Conservation (phyloP, 2,329 filamentous ascomycete species). For the Ophiostoma sp. region DNA sequence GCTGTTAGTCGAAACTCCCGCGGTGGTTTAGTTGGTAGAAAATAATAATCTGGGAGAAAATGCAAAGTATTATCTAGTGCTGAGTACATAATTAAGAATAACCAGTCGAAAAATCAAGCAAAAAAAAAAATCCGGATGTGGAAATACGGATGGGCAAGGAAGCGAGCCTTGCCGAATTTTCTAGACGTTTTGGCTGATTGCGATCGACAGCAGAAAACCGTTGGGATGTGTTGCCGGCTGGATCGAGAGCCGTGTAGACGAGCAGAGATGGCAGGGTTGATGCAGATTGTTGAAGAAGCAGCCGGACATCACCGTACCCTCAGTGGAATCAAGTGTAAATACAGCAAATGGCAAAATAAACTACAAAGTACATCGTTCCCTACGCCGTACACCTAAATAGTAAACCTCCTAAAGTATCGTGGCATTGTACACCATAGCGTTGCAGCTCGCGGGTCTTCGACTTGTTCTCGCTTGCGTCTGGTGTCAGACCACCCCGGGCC, state of each 20-base stretch:
- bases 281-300: background rate
- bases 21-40: background rate
- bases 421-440: background rate
- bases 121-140: background rate
- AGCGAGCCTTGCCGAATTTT: background rate
- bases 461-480: background rate
- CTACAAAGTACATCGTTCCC: no score
- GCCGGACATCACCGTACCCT: background rate
- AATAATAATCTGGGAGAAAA: background rate
- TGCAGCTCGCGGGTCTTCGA: background rate
- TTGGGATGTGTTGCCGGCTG: background rate
- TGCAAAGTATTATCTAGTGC: background rate
- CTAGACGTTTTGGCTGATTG: slow-evolving; percentile 7
- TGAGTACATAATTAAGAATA: background rate
- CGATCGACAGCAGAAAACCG: background rate
- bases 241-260: background rate
- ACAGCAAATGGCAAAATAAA: no score
- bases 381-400: background rate
- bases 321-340: slow-evolving; percentile 1
- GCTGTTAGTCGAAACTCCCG: background rate
- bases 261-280: background rate
- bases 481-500: background rate
- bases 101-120: background rate
- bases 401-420: background rate
- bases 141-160: background rate